Percentiles rank a stretch among this genome's conserved stretches.
Conservation (phyloP, 2,329 filamentous ascomycete genomes). For the Chaetomiaceae sp. region DNA sequence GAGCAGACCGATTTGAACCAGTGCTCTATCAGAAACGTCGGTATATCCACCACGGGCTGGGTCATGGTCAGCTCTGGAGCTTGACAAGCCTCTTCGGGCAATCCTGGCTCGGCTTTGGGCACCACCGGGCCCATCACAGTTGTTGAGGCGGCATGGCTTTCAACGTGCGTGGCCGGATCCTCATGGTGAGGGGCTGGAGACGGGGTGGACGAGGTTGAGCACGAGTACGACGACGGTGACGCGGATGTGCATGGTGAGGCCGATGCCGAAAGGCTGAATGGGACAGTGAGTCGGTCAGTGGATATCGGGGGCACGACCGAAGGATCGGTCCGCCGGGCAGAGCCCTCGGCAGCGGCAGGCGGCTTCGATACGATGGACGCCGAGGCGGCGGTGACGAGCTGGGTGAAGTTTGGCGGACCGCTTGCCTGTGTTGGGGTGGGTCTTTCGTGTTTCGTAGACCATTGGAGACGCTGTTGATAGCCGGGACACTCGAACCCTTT, state of each 20-base stretch:
- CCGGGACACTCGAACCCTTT: constrained; percentile 28
- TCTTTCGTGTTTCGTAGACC: constrained; percentile 30
- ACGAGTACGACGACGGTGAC: constrained; percentile 4
- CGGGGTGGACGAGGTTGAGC: constrained; percentile 8
- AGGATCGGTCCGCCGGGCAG: background rate
- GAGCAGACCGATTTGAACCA: constrained; percentile 31
- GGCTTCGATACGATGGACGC: constrained; percentile 23
- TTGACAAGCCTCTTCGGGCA: background rate
- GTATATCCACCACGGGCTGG: constrained; percentile 27
- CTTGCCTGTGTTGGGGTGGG: constrained; percentile 15
- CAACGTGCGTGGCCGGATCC: background rate
- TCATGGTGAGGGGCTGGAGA: constrained; percentile 13
- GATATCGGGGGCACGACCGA: background rate
- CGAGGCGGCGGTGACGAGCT: constrained; percentile 28
- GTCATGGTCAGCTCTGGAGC: constrained; percentile 12
- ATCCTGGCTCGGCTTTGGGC: background rate
- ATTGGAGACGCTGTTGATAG: constrained; percentile 29
- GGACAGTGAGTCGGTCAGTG: background rate
- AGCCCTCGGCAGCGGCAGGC: background rate
- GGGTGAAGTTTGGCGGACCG: constrained; percentile 27
- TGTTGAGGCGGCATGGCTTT: constrained; percentile 3
- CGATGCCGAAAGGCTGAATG: constrained; percentile 5
- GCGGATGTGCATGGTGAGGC: constrained; percentile 7
- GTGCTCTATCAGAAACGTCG: constrained; percentile 29
- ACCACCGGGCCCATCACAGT: constrained; percentile 1